Base-by-base conservation (phyloP, 192 early-diverging fungal genomes). In the Rhizophagus sp. region DNA sequence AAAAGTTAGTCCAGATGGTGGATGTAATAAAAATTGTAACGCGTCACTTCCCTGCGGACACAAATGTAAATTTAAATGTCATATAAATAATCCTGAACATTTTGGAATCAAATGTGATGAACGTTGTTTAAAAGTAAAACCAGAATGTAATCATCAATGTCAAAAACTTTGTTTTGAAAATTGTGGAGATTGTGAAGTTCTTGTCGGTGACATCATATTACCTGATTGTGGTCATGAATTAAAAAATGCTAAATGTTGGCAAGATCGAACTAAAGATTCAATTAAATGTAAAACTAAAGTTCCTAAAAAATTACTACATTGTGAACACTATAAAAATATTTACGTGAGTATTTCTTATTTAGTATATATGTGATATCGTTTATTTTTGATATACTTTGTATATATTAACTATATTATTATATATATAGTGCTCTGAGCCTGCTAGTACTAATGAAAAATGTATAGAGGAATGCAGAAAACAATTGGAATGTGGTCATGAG, bases 1-100 rank as follows among this genome's bases (percentile, higher is more conserved):
- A 12, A 63, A 84, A 61, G 76, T 84, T 15, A 73, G 87, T 13
- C 88, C 90, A 5, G 80, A 89, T 73, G 90, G 89, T 8, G 90
- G 90, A 12, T 91, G 90, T 57, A 81, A 72, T 7, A n/a, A 61
- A 12, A 74, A 82, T 22, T 91, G 90, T 73, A 75, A 65, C n/a
- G n/a, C 47, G 13, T 72, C n/a, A 36, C 78, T 91, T 70, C 34
- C 68, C 0, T 91, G 90, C 78, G 90, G 90, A n/a, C 90, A 91
- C 50, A 36, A 71, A 24, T 91, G 90, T 84, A 82, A 27, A 36
- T 71, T 71, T 62, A 79, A 71, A 44, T 79, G 78, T 36, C 78
- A 79, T 71, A 7, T 27, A 11, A 68, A 79, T 70, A 68, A 79
- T 70, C 75, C 77, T 12, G 81, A 79, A 0, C 90, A 91, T 75